phyloP scores from a whole-genome alignment of 306 rosid species.

The Corylus americana region DNA sequence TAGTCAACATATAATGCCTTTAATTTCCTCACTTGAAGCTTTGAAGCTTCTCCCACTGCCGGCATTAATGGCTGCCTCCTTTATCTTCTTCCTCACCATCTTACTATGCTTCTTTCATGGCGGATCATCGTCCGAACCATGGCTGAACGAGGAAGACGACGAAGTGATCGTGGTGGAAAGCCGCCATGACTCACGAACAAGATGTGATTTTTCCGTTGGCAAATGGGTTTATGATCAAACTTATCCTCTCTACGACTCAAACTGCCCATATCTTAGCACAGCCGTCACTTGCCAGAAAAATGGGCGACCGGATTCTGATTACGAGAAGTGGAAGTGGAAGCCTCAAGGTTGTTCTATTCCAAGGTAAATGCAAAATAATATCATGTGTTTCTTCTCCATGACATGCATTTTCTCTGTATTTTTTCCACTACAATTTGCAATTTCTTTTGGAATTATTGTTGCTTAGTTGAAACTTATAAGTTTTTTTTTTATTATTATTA shows the following conservation, averaged over 20 bases:
- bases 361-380: constrained; percentile 42
- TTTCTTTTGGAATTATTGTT: too few relatives aligned
- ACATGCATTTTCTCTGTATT: too few relatives aligned
- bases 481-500: too few relatives aligned
- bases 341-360: constrained; percentile 75
- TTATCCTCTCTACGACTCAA: constrained; percentile 82
- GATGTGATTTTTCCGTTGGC: constrained; percentile 72
- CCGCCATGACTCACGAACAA: constrained; percentile 37
- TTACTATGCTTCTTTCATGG: constrained; percentile 39
- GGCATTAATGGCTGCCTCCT: constrained; percentile 52
- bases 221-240: constrained; percentile 87
- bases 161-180: constrained; percentile 67
- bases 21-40: constrained; percentile 27
- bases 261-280: constrained; percentile 79
- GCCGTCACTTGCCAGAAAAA: constrained; percentile 87
- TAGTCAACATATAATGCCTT: constrained; percentile 32
- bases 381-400: too few relatives aligned
- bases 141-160: constrained; percentile 55
- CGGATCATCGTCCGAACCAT: constrained; percentile 41
- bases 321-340: constrained; percentile 96
- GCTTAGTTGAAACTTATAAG: too few relatives aligned
- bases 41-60: constrained; percentile 10
- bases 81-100: constrained; percentile 39
- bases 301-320: constrained; percentile 95
- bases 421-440: too few relatives aligned